Evolutionary conservation across 148 eudicot genomes (phyloP).

Genomic region (Suaeda aralocaspica): DNA sequence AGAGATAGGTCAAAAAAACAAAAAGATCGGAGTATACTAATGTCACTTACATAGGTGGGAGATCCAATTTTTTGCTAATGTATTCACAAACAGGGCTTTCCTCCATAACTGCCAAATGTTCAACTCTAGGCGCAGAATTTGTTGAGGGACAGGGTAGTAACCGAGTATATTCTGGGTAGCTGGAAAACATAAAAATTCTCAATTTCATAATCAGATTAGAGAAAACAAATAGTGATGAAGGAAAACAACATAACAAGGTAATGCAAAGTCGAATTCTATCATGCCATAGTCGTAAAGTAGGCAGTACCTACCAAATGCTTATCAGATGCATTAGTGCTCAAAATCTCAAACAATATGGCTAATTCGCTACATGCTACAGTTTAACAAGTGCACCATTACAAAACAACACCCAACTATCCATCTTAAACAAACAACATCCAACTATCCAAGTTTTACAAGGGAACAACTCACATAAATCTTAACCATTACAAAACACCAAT

Average conservation of each 20-base stretch:
- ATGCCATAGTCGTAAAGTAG: neutral
- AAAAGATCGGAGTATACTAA: neutral
- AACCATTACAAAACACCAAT: neutral
- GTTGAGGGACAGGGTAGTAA: conserved; percentile 79
- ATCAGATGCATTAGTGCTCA: neutral
- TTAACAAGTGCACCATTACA: neutral
- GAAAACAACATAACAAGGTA: neutral
- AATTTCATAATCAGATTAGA: neutral
- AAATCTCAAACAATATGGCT: neutral
- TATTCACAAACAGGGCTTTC: conserved; percentile 61
- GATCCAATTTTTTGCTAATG: conserved; percentile 63
- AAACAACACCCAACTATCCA: no score
- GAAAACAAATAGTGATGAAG: neutral
- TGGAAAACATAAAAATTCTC: conserved; percentile 22
- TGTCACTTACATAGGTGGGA: conserved; percentile 71
- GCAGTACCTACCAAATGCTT: neutral
- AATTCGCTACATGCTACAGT: neutral
- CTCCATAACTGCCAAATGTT: conserved; percentile 74
- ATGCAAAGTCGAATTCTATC: neutral
- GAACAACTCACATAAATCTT: neutral
- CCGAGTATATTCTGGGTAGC: conserved; percentile 65
- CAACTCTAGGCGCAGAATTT: conserved; percentile 65
- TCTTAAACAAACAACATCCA: neutral
- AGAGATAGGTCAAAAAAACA: neutral
- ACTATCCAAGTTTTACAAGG: neutral